Evolutionary conservation across 1,284 basidiomycete species (phyloP).

Genomic region (Earliella scabrosa): DNA sequence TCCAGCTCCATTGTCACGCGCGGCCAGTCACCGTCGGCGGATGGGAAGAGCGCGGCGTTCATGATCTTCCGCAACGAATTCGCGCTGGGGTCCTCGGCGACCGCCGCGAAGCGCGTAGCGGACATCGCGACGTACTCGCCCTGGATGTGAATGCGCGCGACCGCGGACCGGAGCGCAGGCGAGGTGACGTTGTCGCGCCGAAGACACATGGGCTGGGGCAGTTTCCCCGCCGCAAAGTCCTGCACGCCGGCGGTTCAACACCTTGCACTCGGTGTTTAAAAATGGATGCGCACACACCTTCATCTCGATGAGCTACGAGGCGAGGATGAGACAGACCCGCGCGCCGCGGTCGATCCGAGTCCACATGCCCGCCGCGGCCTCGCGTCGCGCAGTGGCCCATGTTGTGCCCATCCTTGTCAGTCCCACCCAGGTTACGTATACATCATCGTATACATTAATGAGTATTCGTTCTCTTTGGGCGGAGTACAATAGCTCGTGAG

Average conservation of each 20-base stretch:
- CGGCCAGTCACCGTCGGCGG: conserved; percentile 72
- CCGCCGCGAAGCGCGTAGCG: conserved; percentile 52
- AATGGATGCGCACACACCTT: too few species aligned
- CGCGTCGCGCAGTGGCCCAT: too few species aligned
- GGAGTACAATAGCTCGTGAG: too few species aligned
- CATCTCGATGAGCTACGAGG: conserved; percentile 73
- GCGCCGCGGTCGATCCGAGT: conserved; percentile 76
- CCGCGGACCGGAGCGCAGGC: conserved; percentile 62
- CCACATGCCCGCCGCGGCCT: too few species aligned
- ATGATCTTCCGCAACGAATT: conserved; percentile 52
- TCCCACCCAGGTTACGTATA: too few species aligned
- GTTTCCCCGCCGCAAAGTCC: conserved; percentile 71
- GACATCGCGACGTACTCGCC: conserved; percentile 65
- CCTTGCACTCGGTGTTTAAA: too few species aligned
- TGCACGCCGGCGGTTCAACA: conserved; percentile 31
- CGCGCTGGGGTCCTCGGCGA: conserved; percentile 50
- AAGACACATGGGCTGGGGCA: conserved; percentile 65
- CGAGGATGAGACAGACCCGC: conserved; percentile 69
- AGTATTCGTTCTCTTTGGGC: too few species aligned
- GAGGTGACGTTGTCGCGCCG: conserved; percentile 43
- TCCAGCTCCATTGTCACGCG: conserved; percentile 50
- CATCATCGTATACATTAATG: too few species aligned
- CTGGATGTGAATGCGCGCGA: conserved; percentile 77
- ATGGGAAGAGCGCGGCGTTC: conserved; percentile 65
- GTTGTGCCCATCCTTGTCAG: too few species aligned